A percentile compares a stretch with the other conserved stretches of the same genome.
Evolutionary conservation across 768 basidiomycete species (phyloP).

Genomic region (Kwoniella pini): DNA sequence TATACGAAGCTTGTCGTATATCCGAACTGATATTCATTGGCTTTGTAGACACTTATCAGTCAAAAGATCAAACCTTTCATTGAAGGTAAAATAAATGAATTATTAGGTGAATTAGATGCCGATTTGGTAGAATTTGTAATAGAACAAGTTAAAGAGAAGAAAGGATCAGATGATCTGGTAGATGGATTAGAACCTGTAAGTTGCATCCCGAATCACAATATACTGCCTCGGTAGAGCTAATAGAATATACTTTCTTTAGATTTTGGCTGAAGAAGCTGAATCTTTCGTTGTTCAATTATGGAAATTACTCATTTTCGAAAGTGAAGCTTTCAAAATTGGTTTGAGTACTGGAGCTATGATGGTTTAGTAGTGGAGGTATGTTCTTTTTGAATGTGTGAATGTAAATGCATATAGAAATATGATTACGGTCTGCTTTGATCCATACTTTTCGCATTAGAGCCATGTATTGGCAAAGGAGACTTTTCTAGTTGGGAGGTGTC

Average conservation of each 20-base stretch:
- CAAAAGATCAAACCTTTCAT: constrained; percentile 81
- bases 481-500: too few relatives aligned
- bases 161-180: constrained; percentile 76
- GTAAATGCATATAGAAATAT: constrained; percentile 9
- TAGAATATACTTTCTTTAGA: too few relatives aligned
- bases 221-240: background rate
- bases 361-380: constrained; percentile 55
- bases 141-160: constrained; percentile 89
- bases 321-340: constrained; percentile 87
- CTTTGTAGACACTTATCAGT: constrained; percentile 60
- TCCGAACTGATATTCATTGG: too few relatives aligned
- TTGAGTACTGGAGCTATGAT: constrained; percentile 81
- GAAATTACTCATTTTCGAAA: constrained; percentile 93
- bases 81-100: constrained; percentile 77
- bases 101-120: constrained; percentile 88
- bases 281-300: constrained; percentile 77
- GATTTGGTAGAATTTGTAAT: constrained; percentile 91
- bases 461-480: too few relatives aligned
- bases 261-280: constrained; percentile 85
- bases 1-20: too few relatives aligned
- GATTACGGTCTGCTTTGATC: constrained; percentile 11
- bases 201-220: constrained; percentile 18
- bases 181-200: constrained; percentile 89
- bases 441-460: too few relatives aligned
- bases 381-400: background rate